Conservation (phyloP, 768 basidiomycete species). For the Tricholoma saponaceum region DNA sequence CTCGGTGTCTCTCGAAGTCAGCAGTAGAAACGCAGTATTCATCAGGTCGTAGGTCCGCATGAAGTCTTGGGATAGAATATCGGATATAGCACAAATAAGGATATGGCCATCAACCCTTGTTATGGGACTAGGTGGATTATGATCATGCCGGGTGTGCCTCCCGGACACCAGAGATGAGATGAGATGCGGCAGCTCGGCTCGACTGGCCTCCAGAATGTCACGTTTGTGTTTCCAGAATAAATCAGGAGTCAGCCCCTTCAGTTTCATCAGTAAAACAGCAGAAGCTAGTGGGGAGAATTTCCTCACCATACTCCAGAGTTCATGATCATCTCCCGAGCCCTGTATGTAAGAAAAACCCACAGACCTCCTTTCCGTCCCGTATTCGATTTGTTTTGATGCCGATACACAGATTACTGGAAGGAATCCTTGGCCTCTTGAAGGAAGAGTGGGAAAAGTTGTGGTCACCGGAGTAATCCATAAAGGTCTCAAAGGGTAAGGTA, state of each 20-base stretch:
- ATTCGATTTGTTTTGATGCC: slow-evolving; percentile 68
- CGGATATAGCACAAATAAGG: slow-evolving; percentile 31
- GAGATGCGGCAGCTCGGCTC: slow-evolving; percentile 46
- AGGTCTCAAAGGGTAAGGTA: slow-evolving; percentile 70
- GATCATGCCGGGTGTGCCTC: background rate
- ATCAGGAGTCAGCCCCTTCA: slow-evolving; percentile 69
- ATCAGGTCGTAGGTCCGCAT: background rate
- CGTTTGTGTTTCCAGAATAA: slow-evolving; percentile 64
- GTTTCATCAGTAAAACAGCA: background rate
- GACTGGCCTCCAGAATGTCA: slow-evolving; percentile 41
- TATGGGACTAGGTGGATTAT: slow-evolving; percentile 25
- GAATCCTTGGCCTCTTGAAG: slow-evolving; percentile 34
- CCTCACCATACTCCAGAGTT: slow-evolving; percentile 76
- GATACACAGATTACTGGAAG: slow-evolving; percentile 81
- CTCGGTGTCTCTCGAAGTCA: background rate
- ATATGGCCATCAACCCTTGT: slow-evolving; percentile 36
- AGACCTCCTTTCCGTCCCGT: slow-evolving; percentile 55
- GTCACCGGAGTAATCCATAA: slow-evolving; percentile 85
- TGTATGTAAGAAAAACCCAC: slow-evolving; percentile 86
- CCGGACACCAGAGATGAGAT: slow-evolving; percentile 29
- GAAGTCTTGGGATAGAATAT: slow-evolving; percentile 6
- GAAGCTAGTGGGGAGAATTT: slow-evolving; percentile 1
- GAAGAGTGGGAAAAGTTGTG: slow-evolving; percentile 35
- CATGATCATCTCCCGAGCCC: slow-evolving; percentile 94
- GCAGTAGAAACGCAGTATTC: background rate